Conservation (phyloP, 1,284 basidiomycete species). For the Albatrellus sp. region DNA sequence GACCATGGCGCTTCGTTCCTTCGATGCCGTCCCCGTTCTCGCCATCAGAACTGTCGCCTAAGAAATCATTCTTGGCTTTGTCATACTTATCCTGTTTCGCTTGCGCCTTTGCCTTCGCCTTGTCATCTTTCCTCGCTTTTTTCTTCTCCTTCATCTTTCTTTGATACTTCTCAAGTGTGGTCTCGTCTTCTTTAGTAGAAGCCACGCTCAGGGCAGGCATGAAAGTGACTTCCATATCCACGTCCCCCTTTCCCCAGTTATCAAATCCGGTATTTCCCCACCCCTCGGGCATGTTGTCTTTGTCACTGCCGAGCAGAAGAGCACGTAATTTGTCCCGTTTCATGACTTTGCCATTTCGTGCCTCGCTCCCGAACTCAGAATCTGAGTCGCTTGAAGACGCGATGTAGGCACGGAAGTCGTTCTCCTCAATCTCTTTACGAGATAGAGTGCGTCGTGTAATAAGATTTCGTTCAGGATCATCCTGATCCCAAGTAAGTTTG, state of each 20-base stretch:
- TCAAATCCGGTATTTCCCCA: slow-evolving; percentile 41
- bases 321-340: slow-evolving; percentile 57
- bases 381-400: slow-evolving; percentile 56
- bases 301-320: slow-evolving; percentile 55
- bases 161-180: slow-evolving; percentile 76
- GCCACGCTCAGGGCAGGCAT: slow-evolving; percentile 61
- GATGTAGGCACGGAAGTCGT: slow-evolving; percentile 77
- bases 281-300: slow-evolving; percentile 64
- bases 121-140: slow-evolving; percentile 67
- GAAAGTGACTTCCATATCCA: slow-evolving; percentile 92
- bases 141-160: slow-evolving; percentile 81
- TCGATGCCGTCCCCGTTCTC: slow-evolving; percentile 15
- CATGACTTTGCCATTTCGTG: slow-evolving; percentile 23
- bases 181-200: slow-evolving; percentile 53
- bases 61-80: slow-evolving; percentile 54
- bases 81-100: slow-evolving; percentile 12
- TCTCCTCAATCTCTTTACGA: slow-evolving; percentile 78
- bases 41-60: slow-evolving; percentile 38
- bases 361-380: slow-evolving; percentile 28
- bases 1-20: slow-evolving; percentile 14
- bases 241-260: slow-evolving; percentile 30
- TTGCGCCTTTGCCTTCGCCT: slow-evolving; percentile 19
- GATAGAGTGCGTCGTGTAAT: slow-evolving; percentile 72
- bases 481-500: slow-evolving; percentile 97
- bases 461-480: slow-evolving; percentile 82